Evolutionary conservation across 768 basidiomycete genomes (phyloP).

Genomic region (Lactarius trivialis): DNA sequence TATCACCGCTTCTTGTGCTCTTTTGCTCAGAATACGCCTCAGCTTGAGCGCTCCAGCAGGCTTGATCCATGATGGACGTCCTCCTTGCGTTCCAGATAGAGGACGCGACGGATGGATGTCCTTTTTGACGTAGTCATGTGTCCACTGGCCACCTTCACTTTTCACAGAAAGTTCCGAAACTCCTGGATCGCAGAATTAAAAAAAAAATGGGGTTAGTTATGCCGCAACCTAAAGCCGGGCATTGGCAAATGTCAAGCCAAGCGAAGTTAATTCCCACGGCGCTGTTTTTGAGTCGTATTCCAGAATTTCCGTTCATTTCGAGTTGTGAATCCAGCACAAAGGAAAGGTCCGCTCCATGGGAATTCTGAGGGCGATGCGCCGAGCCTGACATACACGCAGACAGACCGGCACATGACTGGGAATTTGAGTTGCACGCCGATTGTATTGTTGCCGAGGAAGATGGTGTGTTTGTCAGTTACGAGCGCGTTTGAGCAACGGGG

Average conservation of each 20-base stretch:
- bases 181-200: constrained; percentile 60
- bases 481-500: too few relatives aligned
- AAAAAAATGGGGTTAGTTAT: constrained; percentile 87
- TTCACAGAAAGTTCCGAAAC: constrained; percentile 90
- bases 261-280: background rate
- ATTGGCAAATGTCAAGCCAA: constrained; percentile 26
- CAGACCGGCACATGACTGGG: too few relatives aligned
- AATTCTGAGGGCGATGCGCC: too few relatives aligned
- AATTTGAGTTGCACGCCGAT: too few relatives aligned
- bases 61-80: background rate
- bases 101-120: constrained; percentile 38
- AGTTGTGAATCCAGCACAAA: constrained; percentile 89
- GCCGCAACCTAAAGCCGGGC: constrained; percentile 90
- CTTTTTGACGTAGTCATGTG: constrained; percentile 82
- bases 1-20: too few relatives aligned
- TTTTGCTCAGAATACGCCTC: constrained; percentile 27
- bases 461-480: too few relatives aligned
- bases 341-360: constrained; percentile 93
- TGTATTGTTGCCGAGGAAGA: too few relatives aligned
- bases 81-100: constrained; percentile 30
- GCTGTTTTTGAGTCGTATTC: too few relatives aligned
- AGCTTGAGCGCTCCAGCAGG: background rate
- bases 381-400: too few relatives aligned
- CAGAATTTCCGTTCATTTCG: too few relatives aligned
- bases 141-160: constrained; percentile 71